Percentiles rank a stretch among this genome's conserved stretches.
phyloP scores from a whole-genome alignment of 768 basidiomycete genomes.

The Podaxis carcinomalis region DNA sequence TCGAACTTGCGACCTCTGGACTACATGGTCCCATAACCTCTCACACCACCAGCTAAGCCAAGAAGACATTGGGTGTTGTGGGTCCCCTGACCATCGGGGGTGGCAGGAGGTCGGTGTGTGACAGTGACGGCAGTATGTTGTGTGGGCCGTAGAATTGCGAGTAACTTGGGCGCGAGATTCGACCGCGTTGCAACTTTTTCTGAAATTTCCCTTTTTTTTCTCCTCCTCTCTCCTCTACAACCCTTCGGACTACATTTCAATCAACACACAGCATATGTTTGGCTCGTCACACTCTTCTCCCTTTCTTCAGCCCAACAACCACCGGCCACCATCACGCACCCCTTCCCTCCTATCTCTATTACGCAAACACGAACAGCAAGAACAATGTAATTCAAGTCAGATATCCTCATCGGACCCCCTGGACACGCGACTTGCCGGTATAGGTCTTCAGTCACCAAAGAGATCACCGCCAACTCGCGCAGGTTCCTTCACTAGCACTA shows the following conservation, averaged over 20 bases:
- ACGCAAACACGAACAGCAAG: background rate
- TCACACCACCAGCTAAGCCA: conserved; percentile 10
- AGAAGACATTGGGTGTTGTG: background rate
- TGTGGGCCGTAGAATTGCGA: background rate
- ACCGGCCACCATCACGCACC: conserved; percentile 1
- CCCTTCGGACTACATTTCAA: background rate
- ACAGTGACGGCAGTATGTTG: background rate
- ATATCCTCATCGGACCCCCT: background rate
- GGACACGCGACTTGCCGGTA: background rate
- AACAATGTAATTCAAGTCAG: background rate
- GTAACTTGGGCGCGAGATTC: background rate
- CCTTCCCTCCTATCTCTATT: conserved; percentile 4
- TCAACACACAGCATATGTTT: background rate
- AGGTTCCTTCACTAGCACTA: background rate
- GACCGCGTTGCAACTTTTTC: background rate
- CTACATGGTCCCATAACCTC: conserved; percentile 20
- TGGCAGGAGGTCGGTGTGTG: background rate
- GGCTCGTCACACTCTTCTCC: background rate
- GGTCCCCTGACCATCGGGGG: background rate
- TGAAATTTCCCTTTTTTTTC: background rate
- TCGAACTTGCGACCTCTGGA: conserved; percentile 64
- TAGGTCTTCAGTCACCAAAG: background rate
- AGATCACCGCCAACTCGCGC: background rate
- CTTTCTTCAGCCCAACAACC: background rate
- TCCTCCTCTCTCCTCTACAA: background rate